Conservation (phyloP, 1,139 yeast genomes). For the Debaryomyces coudertii region DNA sequence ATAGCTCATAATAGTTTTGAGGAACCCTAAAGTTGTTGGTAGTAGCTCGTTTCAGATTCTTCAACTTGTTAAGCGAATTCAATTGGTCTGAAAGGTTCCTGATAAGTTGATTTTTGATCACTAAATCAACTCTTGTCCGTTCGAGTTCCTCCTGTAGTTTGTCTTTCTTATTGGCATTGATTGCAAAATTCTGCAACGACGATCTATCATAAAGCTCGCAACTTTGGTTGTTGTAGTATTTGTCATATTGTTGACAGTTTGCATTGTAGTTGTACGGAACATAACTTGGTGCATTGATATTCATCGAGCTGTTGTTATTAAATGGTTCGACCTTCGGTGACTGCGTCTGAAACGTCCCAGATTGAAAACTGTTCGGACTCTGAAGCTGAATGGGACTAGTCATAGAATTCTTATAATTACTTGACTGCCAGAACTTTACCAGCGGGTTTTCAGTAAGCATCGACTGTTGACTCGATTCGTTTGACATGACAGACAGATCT, state of each 20-base stretch:
- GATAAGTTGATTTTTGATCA: constrained; percentile 39
- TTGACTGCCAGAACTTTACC: constrained; percentile 20
- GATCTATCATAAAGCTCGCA: constrained; percentile 16
- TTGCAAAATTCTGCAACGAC: constrained; percentile 12
- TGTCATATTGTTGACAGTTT: constrained; percentile 6
- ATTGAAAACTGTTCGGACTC: constrained; percentile 1
- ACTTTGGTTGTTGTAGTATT: constrained; percentile 11
- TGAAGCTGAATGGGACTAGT: constrained; percentile 9
- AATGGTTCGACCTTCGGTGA: background rate
- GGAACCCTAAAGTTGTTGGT: constrained; percentile 32
- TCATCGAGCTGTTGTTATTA: constrained; percentile 19
- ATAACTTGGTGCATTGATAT: constrained; percentile 36
- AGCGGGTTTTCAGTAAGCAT: constrained; percentile 13
- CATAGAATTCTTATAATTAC: constrained; percentile 9
- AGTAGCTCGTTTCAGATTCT: constrained; percentile 13
- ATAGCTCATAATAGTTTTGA: constrained; percentile 49
- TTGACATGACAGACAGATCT: constrained; percentile 16
- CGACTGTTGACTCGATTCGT: constrained; percentile 12
- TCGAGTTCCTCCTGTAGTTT: constrained; percentile 25
- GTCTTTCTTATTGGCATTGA: constrained; percentile 7
- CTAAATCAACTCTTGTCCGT: constrained; percentile 35
- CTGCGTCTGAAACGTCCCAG: constrained; percentile 2
- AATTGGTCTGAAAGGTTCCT: constrained; percentile 38
- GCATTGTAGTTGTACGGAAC: constrained; percentile 21
- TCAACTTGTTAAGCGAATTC: constrained; percentile 20